A percentile compares a stretch with the other conserved stretches of the same genome.
phyloP scores from a whole-genome alignment of 2,329 filamentous ascomycete genomes.

The Exophiala aquamarina region DNA sequence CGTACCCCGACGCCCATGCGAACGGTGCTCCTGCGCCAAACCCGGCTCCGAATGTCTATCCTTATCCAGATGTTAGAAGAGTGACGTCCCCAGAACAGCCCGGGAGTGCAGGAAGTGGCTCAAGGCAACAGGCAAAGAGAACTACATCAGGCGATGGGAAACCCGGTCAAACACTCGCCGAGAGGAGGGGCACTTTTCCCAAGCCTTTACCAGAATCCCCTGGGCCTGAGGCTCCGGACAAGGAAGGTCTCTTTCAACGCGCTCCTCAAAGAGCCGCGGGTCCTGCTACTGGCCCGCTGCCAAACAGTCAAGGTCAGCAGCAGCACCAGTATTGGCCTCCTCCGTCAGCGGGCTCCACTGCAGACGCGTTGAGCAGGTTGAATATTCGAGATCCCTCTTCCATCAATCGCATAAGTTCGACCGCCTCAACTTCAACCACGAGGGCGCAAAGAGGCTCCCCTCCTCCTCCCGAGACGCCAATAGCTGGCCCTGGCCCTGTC shows the following conservation, averaged over 20 bases:
- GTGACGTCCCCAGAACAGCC: conserved; percentile 26
- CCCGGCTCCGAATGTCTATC: conserved; percentile 39
- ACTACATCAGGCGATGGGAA: conserved; percentile 50
- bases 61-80: conserved; percentile 45
- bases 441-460: conserved; percentile 89
- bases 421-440: conserved; percentile 89
- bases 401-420: conserved; percentile 69
- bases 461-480: conserved; percentile 88
- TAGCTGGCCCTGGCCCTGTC: conserved; percentile 64
- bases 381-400: conserved; percentile 54
- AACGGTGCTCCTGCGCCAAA: conserved; percentile 37
- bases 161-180: conserved; percentile 66
- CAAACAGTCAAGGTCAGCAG: conserved; percentile 61
- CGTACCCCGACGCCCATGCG: conserved; percentile 68
- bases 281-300: conserved; percentile 40
- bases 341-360: conserved; percentile 37
- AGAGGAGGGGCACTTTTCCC: conserved; percentile 74
- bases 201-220: conserved; percentile 82
- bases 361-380: conserved; percentile 37
- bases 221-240: conserved; percentile 72
- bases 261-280: conserved; percentile 41
- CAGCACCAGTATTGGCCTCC: conserved; percentile 65
- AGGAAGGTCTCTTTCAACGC: conserved; percentile 77
- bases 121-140: conserved; percentile 37
- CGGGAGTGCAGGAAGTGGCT: conserved; percentile 14